Conservation (phyloP, 1,284 basidiomycete species). For the Quambalaria eucalypti region DNA sequence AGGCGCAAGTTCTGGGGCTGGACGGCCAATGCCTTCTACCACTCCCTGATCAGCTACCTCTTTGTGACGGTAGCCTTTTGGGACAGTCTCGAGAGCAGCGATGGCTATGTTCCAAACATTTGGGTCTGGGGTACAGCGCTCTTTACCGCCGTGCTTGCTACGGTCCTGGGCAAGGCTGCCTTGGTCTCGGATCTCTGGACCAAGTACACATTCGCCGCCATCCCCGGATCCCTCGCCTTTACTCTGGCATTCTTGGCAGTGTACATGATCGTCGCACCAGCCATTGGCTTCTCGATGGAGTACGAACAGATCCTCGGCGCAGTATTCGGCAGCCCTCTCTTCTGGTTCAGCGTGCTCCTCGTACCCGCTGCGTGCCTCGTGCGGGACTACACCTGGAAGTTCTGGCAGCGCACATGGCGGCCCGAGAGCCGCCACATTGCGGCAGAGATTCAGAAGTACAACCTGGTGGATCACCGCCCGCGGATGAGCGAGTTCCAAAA, state of each 20-base stretch:
- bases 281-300: conserved; percentile 78
- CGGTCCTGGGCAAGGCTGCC: conserved; percentile 93
- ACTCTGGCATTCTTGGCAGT: conserved; percentile 87
- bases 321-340: conserved; percentile 74
- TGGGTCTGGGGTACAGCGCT: conserved; percentile 95
- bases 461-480: conserved; percentile 91
- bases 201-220: conserved; percentile 82
- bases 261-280: conserved; percentile 77
- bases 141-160: conserved; percentile 83
- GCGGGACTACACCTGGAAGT: conserved; percentile 57
- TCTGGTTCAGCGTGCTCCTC: conserved; percentile 83
- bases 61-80: conserved; percentile 85
- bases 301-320: conserved; percentile 51
- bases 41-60: conserved; percentile 73
- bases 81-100: conserved; percentile 61
- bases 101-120: conserved; percentile 76
- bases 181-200: conserved; percentile 98
- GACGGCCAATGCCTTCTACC: conserved; percentile 73
- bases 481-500: conserved; percentile 76
- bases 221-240: conserved; percentile 85
- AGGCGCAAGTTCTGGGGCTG: conserved; percentile 68
- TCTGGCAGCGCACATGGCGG: conserved; percentile 62
- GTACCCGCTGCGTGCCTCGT: conserved; percentile 76
- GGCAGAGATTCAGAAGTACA: conserved; percentile 84
- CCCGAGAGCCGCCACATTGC: conserved; percentile 92